phyloP scores from a whole-genome alignment of 2,329 filamentous ascomycete species.

The Pseudogymnoascus sp. region DNA sequence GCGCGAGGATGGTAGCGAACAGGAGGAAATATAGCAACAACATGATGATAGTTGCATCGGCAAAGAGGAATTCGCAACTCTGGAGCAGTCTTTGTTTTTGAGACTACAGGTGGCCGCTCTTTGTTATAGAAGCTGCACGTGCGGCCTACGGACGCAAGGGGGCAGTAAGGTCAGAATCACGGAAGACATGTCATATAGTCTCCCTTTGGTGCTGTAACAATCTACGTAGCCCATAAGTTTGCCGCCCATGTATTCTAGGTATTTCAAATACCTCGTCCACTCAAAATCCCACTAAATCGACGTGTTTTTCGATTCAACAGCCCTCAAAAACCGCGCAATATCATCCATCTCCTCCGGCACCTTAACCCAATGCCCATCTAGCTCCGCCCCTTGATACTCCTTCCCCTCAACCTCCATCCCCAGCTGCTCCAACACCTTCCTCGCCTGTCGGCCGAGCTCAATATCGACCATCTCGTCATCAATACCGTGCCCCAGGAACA shows the following conservation, averaged over 20 bases:
- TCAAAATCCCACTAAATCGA: not conserved
- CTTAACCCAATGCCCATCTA: constrained; percentile 40
- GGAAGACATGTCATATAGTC: not conserved
- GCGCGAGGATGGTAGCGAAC: constrained; percentile 11
- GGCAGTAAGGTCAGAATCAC: not conserved
- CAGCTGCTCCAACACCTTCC: constrained; percentile 26
- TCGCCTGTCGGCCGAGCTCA: constrained; percentile 29
- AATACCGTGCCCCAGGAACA: constrained; percentile 39
- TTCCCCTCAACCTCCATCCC: constrained; percentile 33
- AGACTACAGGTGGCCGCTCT: not conserved
- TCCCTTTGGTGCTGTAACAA: not conserved
- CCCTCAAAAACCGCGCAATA: constrained; percentile 29
- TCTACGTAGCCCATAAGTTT: not conserved
- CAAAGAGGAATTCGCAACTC: not conserved
- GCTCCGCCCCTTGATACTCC: constrained; percentile 26
- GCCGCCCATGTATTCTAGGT: not conserved
- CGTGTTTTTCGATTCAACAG: not conserved
- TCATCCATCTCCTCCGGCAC: constrained; percentile 41
- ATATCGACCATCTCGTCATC: constrained; percentile 35
- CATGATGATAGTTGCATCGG: not conserved
- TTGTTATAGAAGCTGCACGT: not conserved
- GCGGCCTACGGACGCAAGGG: not conserved
- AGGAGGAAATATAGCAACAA: not conserved
- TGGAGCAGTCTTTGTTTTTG: not conserved
- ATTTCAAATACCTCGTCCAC: not conserved